Evolutionary conservation across 2,329 filamentous ascomycete species (phyloP).

Genomic region (Trichoderma sp.): DNA sequence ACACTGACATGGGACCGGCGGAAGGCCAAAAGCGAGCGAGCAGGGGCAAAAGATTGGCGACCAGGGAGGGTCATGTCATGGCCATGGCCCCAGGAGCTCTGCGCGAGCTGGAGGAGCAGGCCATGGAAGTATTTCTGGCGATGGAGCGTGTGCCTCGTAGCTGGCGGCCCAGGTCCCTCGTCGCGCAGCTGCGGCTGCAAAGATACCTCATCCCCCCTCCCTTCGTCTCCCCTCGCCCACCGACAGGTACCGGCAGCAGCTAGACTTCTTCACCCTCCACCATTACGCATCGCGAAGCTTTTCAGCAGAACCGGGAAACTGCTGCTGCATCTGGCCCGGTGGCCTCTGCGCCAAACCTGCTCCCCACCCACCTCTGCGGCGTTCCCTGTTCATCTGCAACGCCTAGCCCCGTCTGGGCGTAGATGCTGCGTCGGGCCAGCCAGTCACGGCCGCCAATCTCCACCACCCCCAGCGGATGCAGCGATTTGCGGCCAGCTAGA

Average conservation of each 20-base stretch:
- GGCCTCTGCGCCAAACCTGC: background rate
- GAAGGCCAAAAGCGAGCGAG: conserved; percentile 7
- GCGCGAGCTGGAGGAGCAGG: conserved; percentile 1
- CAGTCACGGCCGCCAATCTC: conserved; percentile 17
- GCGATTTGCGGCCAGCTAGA: conserved; percentile 23
- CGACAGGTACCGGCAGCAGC: background rate
- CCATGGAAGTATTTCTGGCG: background rate
- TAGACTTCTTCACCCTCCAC: background rate
- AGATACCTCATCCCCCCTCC: background rate
- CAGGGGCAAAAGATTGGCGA: conserved; percentile 22
- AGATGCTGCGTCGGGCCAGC: background rate
- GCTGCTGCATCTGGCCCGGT: background rate
- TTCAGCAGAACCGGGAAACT: background rate
- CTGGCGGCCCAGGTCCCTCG: background rate
- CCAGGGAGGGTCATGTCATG: conserved; percentile 17
- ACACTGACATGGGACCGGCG: conserved; percentile 16
- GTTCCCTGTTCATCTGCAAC: conserved; percentile 14
- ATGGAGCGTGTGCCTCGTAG: background rate
- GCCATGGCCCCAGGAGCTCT: background rate
- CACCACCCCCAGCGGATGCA: conserved; percentile 19
- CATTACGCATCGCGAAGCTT: conserved; percentile 16
- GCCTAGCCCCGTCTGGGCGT: background rate
- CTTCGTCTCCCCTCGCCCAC: background rate
- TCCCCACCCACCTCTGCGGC: background rate
- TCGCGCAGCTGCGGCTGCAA: background rate